Percentiles rank a stretch among this genome's conserved stretches.
phyloP scores from a whole-genome alignment of 164 flowering plant genomes.

The Cinnamomum micranthum region DNA sequence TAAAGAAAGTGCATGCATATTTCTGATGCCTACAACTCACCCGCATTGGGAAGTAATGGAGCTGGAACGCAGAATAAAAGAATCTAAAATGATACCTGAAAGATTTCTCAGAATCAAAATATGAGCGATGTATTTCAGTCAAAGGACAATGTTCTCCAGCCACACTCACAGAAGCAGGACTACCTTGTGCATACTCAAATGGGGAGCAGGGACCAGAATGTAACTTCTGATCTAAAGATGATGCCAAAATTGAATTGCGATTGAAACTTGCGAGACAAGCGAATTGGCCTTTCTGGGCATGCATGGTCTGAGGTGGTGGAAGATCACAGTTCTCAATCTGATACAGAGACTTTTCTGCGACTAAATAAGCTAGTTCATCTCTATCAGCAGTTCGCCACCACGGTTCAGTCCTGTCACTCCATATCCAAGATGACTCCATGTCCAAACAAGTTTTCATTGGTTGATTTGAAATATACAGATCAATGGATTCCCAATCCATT shows the following conservation, averaged over 20 bases:
- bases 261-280: conserved; percentile 23
- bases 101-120: conserved; percentile 18
- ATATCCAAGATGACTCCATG: conserved; percentile 30
- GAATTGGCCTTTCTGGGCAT: conserved; percentile 20
- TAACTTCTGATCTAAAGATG: conserved; percentile 26
- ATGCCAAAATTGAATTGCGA: conserved; percentile 10
- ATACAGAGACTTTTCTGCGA: conserved; percentile 39
- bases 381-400: conserved; percentile 52
- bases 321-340: conserved; percentile 53
- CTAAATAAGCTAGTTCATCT: conserved; percentile 47
- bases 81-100: conserved; percentile 35
- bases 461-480: conserved; percentile 13
- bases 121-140: conserved; percentile 20
- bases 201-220: conserved; percentile 3
- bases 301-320: conserved; percentile 36
- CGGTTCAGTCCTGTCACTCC: conserved; percentile 37
- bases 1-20: too few relatives aligned
- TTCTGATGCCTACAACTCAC: background rate
- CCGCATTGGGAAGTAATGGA: background rate
- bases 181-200: conserved; percentile 10
- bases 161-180: conserved; percentile 19
- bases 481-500: conserved; percentile 25
- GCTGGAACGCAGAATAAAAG: background rate
- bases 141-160: conserved; percentile 13
- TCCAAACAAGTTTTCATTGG: conserved; percentile 26